phyloP scores from a whole-genome alignment of 306 rosid species.

The Sicyos edulis region DNA sequence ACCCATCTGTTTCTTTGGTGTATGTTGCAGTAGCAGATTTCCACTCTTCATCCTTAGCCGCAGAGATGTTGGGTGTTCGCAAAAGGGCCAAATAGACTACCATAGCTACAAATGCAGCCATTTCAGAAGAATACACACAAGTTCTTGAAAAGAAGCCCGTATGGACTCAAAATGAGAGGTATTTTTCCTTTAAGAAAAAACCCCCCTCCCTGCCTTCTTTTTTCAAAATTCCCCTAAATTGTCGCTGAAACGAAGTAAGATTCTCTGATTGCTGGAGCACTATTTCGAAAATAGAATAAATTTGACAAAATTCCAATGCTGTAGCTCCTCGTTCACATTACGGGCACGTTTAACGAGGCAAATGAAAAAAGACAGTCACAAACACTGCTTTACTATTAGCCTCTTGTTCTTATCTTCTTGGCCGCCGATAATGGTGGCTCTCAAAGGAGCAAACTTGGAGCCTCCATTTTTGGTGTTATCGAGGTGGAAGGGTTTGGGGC shows the following conservation, averaged over 20 bases:
- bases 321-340: conserved; percentile 35
- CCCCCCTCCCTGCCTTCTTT: conserved; percentile 22
- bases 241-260: conserved; percentile 24
- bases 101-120: conserved; percentile 55
- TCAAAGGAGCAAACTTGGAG: conserved; percentile 28
- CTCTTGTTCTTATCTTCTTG: conserved; percentile 29
- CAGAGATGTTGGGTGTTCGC: conserved; percentile 29
- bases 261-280: conserved; percentile 23
- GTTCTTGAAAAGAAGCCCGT: conserved; percentile 21
- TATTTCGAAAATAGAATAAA: conserved; percentile 14
- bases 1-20: conserved; percentile 64
- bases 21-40: conserved; percentile 84
- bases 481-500: conserved; percentile 19
- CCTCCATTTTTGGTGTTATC: conserved; percentile 23
- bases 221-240: conserved; percentile 26
- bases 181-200: conserved; percentile 25
- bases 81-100: conserved; percentile 49
- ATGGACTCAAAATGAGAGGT: conserved; percentile 24
- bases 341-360: conserved; percentile 48
- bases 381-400: not conserved
- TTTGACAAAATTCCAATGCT: conserved; percentile 30
- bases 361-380: conserved; percentile 21
- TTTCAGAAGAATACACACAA: conserved; percentile 24
- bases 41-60: conserved; percentile 53
- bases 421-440: conserved; percentile 31